phyloP scores from a whole-genome alignment of 2,329 filamentous ascomycete genomes.

The Ampelomyces quisqualis region DNA sequence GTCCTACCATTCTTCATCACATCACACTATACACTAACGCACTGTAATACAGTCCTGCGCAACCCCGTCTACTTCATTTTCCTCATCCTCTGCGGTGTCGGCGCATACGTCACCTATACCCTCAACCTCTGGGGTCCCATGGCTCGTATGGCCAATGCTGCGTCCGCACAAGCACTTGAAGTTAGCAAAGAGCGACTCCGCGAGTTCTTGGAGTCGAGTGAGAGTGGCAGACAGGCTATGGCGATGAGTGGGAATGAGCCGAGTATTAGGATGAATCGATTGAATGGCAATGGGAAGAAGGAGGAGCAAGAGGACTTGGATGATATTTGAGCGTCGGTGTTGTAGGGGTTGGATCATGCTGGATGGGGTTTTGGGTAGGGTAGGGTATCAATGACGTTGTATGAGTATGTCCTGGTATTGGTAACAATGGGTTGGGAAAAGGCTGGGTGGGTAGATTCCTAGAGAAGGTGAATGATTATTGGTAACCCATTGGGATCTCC shows the following conservation, averaged over 20 bases:
- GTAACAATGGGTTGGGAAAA: neutral
- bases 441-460: no score
- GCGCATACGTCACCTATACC: constrained; percentile 85
- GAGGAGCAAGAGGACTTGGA: constrained; percentile 38
- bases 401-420: neutral
- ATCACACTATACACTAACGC: constrained; percentile 14
- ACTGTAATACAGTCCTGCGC: constrained; percentile 74
- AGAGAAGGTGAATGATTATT: no score
- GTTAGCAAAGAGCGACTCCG: constrained; percentile 89
- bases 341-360: neutral
- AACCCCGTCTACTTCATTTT: constrained; percentile 94
- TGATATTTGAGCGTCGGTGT: constrained; percentile 42
- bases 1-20: constrained; percentile 38
- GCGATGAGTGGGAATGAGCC: constrained; percentile 56
- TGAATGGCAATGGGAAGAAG: constrained; percentile 49
- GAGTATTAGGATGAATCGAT: constrained; percentile 40
- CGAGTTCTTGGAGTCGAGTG: constrained; percentile 85
- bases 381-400: neutral
- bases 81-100: constrained; percentile 72
- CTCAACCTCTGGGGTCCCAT: constrained; percentile 96
- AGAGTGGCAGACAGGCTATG: constrained; percentile 79
- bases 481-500: no score
- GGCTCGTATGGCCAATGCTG: constrained; percentile 90
- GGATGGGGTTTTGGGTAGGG: neutral
- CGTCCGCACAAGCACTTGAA: constrained; percentile 79